phyloP scores from a whole-genome alignment of 352 stramenopile species.

The Phytopythium vexans region DNA sequence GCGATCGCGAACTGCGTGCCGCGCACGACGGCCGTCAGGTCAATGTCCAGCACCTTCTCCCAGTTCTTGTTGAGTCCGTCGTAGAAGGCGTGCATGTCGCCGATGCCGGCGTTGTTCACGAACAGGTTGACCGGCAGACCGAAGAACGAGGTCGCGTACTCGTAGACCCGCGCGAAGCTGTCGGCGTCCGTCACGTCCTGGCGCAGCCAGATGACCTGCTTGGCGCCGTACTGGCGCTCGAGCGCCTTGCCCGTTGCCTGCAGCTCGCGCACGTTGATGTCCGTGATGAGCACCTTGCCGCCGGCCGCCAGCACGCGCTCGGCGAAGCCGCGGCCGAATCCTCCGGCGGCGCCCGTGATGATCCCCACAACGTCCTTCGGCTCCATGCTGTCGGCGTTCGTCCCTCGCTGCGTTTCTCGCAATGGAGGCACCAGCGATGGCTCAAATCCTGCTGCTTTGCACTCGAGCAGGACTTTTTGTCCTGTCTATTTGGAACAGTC shows the following conservation, averaged over 20 bases:
- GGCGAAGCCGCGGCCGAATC: slow-evolving; percentile 67
- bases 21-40: slow-evolving; percentile 65
- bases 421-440: too few species aligned
- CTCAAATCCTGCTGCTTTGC: not conserved
- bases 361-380: slow-evolving; percentile 57
- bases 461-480: too few species aligned
- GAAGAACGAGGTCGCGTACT: slow-evolving; percentile 59
- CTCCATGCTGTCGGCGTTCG: slow-evolving; percentile 37
- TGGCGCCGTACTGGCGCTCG: slow-evolving; percentile 39
- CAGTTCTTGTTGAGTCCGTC: slow-evolving; percentile 33
- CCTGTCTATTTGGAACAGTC: too few species aligned
- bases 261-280: slow-evolving; percentile 63
- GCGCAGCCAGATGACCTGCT: slow-evolving; percentile 55
- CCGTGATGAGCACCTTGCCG: slow-evolving; percentile 73
- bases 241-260: slow-evolving; percentile 57
- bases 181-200: slow-evolving; percentile 72
- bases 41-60: slow-evolving; percentile 70
- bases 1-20: slow-evolving; percentile 61
- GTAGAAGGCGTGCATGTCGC: slow-evolving; percentile 50
- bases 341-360: slow-evolving; percentile 62
- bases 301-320: slow-evolving; percentile 44
- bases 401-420: too few species aligned
- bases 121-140: slow-evolving; percentile 60
- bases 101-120: slow-evolving; percentile 81
- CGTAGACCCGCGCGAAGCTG: slow-evolving; percentile 60